phyloP scores from a whole-genome alignment of 2,329 filamentous ascomycete genomes.

The Colletotrichum sp. region DNA sequence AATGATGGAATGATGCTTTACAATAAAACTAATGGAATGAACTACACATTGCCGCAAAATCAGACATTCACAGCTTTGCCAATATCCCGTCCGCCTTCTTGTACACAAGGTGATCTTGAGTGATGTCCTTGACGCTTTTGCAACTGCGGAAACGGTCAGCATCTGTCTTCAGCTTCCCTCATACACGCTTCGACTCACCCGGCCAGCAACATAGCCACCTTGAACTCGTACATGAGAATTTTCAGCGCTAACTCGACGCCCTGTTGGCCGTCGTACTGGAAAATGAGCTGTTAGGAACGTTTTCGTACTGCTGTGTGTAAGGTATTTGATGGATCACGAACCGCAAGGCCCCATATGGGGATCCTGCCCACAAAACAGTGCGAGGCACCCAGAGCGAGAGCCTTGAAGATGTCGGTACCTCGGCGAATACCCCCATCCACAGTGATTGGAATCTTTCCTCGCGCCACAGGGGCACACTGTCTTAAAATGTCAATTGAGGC shows the following conservation, averaged over 20 bases:
- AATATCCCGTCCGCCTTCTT: conserved; percentile 13
- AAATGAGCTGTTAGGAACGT: neutral
- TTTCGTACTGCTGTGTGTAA: neutral
- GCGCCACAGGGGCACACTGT: conserved; percentile 41
- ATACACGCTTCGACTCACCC: neutral
- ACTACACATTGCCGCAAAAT: neutral
- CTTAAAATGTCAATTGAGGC: conserved; percentile 44
- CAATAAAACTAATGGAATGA: neutral
- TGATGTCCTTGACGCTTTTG: conserved; percentile 17
- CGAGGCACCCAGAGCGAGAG: conserved; percentile 52
- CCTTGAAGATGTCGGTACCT: conserved; percentile 61
- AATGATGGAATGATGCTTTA: neutral
- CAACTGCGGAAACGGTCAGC: conserved; percentile 18
- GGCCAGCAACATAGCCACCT: conserved; percentile 29
- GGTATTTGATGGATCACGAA: neutral
- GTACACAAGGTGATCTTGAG: conserved; percentile 13
- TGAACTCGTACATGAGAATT: conserved; percentile 42
- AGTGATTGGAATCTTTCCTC: conserved; percentile 51
- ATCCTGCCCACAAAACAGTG: conserved; percentile 9
- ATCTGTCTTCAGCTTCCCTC: neutral
- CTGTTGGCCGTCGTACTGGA: conserved; percentile 29
- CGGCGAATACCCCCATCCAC: conserved; percentile 59
- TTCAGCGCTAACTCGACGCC: conserved; percentile 47
- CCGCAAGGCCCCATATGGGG: conserved; percentile 9
- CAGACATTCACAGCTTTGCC: conserved; percentile 7